A percentile compares a stretch with the other conserved stretches of the same genome.
Conservation (phyloP, 2,329 filamentous ascomycete genomes). For the Penicillium sp. region DNA sequence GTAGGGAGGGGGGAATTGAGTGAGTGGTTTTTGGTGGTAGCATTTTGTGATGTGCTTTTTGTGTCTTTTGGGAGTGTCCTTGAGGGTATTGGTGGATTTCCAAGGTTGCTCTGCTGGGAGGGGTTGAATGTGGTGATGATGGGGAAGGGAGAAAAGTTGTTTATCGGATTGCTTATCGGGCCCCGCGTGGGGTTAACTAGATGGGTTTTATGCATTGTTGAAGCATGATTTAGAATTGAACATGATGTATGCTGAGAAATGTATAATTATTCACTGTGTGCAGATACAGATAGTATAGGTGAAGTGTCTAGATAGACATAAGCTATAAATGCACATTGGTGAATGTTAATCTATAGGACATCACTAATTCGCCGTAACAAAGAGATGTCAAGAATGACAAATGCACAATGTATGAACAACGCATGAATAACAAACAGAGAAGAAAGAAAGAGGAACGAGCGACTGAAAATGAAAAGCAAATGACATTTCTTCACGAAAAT, state of each 20-base stretch:
- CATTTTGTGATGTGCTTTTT: conserved; percentile 18
- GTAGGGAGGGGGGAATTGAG: conserved; percentile 32
- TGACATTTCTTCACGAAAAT: too few relatives aligned
- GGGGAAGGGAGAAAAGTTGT: background rate
- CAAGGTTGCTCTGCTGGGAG: background rate
- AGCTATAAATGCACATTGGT: too few relatives aligned
- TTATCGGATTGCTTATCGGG: conserved; percentile 7
- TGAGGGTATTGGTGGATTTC: too few relatives aligned
- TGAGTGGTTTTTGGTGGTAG: conserved; percentile 17
- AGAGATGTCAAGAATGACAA: too few relatives aligned
- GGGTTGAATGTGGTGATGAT: background rate
- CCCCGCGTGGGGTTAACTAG: background rate
- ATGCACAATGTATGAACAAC: too few relatives aligned
- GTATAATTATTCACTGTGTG: background rate
- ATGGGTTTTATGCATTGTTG: background rate
- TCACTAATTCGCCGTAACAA: too few relatives aligned
- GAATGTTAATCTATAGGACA: too few relatives aligned
- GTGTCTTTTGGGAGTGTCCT: background rate
- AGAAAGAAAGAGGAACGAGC: too few relatives aligned
- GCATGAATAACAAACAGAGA: too few relatives aligned
- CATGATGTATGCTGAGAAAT: background rate
- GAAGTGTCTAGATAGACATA: too few relatives aligned
- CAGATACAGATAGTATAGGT: background rate
- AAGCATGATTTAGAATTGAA: background rate
- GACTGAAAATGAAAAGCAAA: too few relatives aligned